phyloP scores from a whole-genome alignment of 1,284 basidiomycete genomes.

The Rhodotorula sp. region DNA sequence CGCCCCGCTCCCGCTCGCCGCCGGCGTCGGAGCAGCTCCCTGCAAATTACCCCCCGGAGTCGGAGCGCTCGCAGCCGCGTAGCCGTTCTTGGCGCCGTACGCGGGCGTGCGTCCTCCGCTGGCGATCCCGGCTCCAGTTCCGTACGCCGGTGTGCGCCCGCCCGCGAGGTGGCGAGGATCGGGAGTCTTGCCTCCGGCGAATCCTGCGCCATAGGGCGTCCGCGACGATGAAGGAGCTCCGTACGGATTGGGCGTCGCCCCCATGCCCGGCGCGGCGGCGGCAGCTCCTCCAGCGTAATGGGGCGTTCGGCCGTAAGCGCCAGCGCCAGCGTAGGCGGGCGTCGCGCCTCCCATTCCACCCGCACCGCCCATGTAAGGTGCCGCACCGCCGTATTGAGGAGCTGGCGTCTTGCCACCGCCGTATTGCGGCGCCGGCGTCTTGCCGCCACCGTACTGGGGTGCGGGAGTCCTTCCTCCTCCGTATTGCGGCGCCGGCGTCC shows the following conservation, averaged over 20 bases:
- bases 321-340: constrained; percentile 6
- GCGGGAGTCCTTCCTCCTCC: constrained; percentile 15
- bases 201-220: constrained; percentile 20
- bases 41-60: constrained; percentile 25
- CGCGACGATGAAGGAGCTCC: constrained; percentile 23
- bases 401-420: constrained; percentile 41
- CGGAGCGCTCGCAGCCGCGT: constrained; percentile 27
- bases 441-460: constrained; percentile 23
- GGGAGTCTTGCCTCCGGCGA: constrained; percentile 17
- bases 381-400: constrained; percentile 23
- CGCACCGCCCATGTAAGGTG: constrained; percentile 53
- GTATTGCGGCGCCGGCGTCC: constrained; percentile 15
- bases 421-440: constrained; percentile 35
- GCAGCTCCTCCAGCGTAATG: constrained; percentile 1
- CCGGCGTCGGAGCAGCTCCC: constrained; percentile 32
- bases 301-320: constrained; percentile 21
- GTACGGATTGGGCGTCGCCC: neutral
- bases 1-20: constrained; percentile 9
- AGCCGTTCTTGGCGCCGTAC: constrained; percentile 42
- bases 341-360: constrained; percentile 49
- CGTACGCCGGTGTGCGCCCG: constrained; percentile 40
- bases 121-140: neutral
- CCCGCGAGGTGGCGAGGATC: constrained; percentile 14
- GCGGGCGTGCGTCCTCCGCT: constrained; percentile 50
- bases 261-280: neutral